These are phyloP conservation scores for Saccharomycopsis fodiens DNA, from an alignment of 805 yeast genomes.

Conservation along the genomic window DNA sequence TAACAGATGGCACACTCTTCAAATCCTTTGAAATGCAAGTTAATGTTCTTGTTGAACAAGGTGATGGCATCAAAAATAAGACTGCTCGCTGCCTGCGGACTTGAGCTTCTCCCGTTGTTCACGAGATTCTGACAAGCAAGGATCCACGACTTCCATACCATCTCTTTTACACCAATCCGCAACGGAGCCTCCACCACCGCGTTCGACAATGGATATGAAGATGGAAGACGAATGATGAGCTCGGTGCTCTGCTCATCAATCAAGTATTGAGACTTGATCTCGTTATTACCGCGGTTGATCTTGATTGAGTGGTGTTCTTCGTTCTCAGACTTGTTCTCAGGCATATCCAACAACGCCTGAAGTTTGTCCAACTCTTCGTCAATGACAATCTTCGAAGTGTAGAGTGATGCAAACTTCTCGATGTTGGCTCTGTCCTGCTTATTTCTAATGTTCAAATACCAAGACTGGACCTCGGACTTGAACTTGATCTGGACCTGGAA, in stretches of 20 bases:
- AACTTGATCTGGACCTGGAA: slow-evolving; percentile 41
- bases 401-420: slow-evolving; percentile 53
- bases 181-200: slow-evolving; percentile 71
- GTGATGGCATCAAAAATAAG: slow-evolving; percentile 55
- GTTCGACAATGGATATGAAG: slow-evolving; percentile 67
- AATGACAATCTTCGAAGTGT: slow-evolving; percentile 59
- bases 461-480: slow-evolving; percentile 52
- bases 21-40: slow-evolving; percentile 82
- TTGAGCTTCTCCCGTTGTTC: slow-evolving; percentile 51
- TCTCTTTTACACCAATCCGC: slow-evolving; percentile 83
- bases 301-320: slow-evolving; percentile 50
- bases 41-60: slow-evolving; percentile 65
- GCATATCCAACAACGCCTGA: slow-evolving; percentile 32
- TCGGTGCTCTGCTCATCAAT: slow-evolving; percentile 88
- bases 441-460: slow-evolving; percentile 69
- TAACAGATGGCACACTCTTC: slow-evolving; percentile 98
- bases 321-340: slow-evolving; percentile 19
- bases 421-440: slow-evolving; percentile 51
- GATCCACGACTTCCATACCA: slow-evolving; percentile 92
- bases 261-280: slow-evolving; percentile 62
- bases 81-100: slow-evolving; percentile 26
- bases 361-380: slow-evolving; percentile 48
- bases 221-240: slow-evolving; percentile 66
- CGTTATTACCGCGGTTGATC: slow-evolving; percentile 53
- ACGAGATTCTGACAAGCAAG: slow-evolving; percentile 81